These are phyloP conservation scores for Akanthomyces uredinophilus DNA, from an alignment of 2,329 filamentous ascomycete genomes.

Conservation along the genomic window DNA sequence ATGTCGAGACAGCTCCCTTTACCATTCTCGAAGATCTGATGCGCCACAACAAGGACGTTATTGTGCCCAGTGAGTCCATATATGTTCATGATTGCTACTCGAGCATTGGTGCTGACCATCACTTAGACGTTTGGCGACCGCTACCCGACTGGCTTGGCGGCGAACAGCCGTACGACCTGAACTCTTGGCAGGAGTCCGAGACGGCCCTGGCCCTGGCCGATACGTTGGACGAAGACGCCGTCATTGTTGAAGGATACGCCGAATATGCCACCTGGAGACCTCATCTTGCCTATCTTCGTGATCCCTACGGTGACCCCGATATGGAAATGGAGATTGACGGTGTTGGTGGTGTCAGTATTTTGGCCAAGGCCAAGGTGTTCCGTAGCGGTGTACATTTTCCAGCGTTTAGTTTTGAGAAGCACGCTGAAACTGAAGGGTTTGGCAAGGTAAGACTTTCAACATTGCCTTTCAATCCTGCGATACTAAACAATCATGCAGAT, in stretches of 20 bases:
- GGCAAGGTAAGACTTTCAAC: constrained; percentile 66
- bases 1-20: constrained; percentile 94
- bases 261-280: constrained; percentile 98
- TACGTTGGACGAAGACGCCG: constrained; percentile 92
- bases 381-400: constrained; percentile 94
- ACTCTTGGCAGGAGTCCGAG: constrained; percentile 99
- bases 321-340: constrained; percentile 99
- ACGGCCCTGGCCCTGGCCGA: constrained; percentile 91
- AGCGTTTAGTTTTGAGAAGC: constrained; percentile 97
- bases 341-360: constrained; percentile 92
- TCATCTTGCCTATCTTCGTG: constrained; percentile 91
- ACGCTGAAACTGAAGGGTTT: constrained; percentile 96
- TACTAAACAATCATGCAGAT: constrained; percentile 54
- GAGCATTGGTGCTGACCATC: constrained; percentile 22
- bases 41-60: constrained; percentile 98
- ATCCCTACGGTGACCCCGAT: constrained; percentile 95
- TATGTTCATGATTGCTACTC: background rate
- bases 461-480: background rate
- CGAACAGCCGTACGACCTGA: constrained; percentile 96
- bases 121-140: constrained; percentile 92
- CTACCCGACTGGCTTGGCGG: constrained; percentile 97
- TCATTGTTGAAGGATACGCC: constrained; percentile 97
- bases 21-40: constrained; percentile 97
- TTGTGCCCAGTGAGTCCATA: constrained; percentile 82
- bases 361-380: constrained; percentile 95